Percentiles rank a stretch among this genome's conserved stretches.
Evolutionary conservation across 192 early-diverging fungal species (phyloP).

Genomic region (Dispira parvispora): DNA sequence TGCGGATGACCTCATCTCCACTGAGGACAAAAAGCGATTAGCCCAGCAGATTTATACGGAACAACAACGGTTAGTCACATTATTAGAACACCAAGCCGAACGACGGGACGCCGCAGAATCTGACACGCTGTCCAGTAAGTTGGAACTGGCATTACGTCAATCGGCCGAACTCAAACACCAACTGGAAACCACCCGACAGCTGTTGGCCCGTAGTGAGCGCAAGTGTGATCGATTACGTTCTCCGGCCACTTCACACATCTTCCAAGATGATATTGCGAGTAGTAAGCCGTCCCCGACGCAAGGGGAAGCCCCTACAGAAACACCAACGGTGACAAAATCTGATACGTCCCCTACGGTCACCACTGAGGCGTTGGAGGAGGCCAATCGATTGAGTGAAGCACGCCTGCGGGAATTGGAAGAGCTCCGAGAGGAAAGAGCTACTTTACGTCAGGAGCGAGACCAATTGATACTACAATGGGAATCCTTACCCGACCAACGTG

Average conservation of each 20-base stretch:
- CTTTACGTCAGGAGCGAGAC: neutral
- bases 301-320: neutral
- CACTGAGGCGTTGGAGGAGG: conserved; percentile 2
- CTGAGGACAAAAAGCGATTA: too few relatives aligned
- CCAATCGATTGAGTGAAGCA: neutral
- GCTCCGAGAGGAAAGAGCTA: neutral
- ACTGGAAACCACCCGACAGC: too few relatives aligned
- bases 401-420: conserved; percentile 3
- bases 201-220: too few relatives aligned
- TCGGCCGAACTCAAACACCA: too few relatives aligned
- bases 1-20: too few relatives aligned
- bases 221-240: neutral
- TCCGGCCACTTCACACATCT: neutral
- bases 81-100: too few relatives aligned
- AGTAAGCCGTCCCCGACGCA: neutral
- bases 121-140: too few relatives aligned
- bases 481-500: neutral
- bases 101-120: too few relatives aligned
- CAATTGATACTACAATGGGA: neutral
- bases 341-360: neutral
- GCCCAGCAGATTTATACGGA: too few relatives aligned
- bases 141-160: too few relatives aligned
- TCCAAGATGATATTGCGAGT: neutral
- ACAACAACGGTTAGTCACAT: too few relatives aligned
- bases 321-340: neutral